Percentiles rank a stretch among this genome's conserved stretches.
Conservation (phyloP, 1,284 basidiomycete species). For the Papiliotrema terrestris region DNA sequence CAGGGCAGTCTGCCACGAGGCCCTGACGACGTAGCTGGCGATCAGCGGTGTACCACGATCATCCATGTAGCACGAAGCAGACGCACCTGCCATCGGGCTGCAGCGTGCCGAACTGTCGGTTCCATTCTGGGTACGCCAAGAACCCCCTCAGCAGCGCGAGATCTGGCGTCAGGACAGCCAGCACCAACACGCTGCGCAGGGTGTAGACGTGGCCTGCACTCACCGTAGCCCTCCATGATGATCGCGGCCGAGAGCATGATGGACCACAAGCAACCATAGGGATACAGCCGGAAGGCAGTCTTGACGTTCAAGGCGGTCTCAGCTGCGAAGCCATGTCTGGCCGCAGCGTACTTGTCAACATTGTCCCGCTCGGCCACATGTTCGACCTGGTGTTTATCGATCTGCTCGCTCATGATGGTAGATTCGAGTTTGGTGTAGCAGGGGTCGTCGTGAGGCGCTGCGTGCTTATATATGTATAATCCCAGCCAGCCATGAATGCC, state of each 20-base stretch:
- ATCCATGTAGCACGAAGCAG: slow-evolving; percentile 13
- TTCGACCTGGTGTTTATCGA: too few species aligned
- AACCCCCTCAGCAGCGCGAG: slow-evolving; percentile 12
- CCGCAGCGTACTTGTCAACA: too few species aligned
- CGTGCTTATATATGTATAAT: too few species aligned
- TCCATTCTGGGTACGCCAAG: slow-evolving; percentile 9
- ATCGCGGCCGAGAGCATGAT: slow-evolving; percentile 42
- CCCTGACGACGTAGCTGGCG: neutral
- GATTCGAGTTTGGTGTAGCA: too few species aligned
- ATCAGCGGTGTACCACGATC: slow-evolving; percentile 1
- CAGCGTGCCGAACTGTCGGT: slow-evolving; percentile 10
- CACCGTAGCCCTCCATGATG: slow-evolving; percentile 45
- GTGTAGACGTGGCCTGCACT: slow-evolving; percentile 11
- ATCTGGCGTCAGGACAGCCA: neutral
- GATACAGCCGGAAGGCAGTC: too few species aligned
- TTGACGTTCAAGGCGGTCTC: too few species aligned
- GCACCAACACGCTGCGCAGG: neutral
- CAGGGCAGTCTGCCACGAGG: slow-evolving; percentile 9
- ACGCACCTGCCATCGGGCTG: slow-evolving; percentile 7
- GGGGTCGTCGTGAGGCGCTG: too few species aligned
- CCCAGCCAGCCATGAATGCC: too few species aligned
- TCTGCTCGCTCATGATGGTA: too few species aligned
- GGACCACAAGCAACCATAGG: too few species aligned
- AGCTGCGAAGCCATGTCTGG: too few species aligned
- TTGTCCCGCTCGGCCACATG: too few species aligned